Conservation (phyloP, 2,329 filamentous ascomycete species). For the Epichloe bromicola region DNA sequence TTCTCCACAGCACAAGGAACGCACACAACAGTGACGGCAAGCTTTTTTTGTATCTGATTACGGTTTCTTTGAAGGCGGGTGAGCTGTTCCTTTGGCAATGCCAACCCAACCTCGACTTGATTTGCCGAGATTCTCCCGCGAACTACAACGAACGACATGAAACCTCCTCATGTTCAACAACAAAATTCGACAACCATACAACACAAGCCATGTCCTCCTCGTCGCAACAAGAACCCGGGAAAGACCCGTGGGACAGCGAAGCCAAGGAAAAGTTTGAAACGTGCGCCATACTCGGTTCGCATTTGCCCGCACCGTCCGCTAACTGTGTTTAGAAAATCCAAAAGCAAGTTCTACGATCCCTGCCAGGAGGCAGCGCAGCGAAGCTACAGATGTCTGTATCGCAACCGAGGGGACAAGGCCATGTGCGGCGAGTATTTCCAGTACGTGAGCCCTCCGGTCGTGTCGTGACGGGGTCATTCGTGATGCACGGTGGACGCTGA, state of each 20-base stretch:
- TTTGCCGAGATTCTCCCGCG: conserved; percentile 10
- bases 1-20: no score
- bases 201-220: background rate
- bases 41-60: no score
- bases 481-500: conserved; percentile 5
- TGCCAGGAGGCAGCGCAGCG: conserved; percentile 83
- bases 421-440: conserved; percentile 96
- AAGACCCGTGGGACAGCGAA: conserved; percentile 42
- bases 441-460: conserved; percentile 37
- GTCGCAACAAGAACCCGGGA: conserved; percentile 6
- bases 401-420: conserved; percentile 75
- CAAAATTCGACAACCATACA: background rate
- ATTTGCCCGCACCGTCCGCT: background rate
- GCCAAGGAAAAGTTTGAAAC: conserved; percentile 51
- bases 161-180: background rate
- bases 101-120: background rate
- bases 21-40: no score
- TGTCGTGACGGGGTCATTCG: background rate
- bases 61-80: no score
- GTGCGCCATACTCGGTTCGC: conserved; percentile 26
- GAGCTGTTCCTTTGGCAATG: no score
- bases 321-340: conserved; percentile 51
- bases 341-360: conserved; percentile 86
- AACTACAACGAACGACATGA: conserved; percentile 4
- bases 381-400: conserved; percentile 77